phyloP scores from a whole-genome alignment of 345 rosid genomes.

The Lumnitzera racemosa region DNA sequence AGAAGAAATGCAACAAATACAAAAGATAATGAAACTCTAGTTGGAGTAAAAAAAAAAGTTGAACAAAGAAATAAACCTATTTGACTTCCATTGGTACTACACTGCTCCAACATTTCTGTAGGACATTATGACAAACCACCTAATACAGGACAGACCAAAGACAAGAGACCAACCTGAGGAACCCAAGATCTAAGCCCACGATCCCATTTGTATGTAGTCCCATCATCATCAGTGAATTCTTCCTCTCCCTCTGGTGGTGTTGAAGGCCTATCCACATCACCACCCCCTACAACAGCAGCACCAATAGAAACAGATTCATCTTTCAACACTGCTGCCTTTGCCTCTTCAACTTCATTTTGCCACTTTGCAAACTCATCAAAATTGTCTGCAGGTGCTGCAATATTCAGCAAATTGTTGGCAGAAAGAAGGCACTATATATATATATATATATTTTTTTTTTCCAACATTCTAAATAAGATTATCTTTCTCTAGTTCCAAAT shows the following conservation, averaged over 20 bases:
- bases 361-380: slow-evolving; percentile 86
- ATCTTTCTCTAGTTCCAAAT: background rate
- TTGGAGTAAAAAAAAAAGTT: too few relatives aligned
- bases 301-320: slow-evolving; percentile 32
- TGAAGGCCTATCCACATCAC: slow-evolving; percentile 28
- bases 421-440: background rate
- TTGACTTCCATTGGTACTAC: background rate
- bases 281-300: slow-evolving; percentile 19
- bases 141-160: background rate
- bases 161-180: slow-evolving; percentile 68
- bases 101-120: background rate
- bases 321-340: slow-evolving; percentile 52
- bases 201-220: slow-evolving; percentile 86
- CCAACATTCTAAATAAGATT: background rate
- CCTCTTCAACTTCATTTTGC: slow-evolving; percentile 73
- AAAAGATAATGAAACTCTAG: too few relatives aligned
- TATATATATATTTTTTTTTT: too few relatives aligned
- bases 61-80: too few relatives aligned
- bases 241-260: slow-evolving; percentile 88
- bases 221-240: slow-evolving; percentile 95
- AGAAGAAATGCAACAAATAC: too few relatives aligned
- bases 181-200: slow-evolving; percentile 67
- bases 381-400: slow-evolving; percentile 38
- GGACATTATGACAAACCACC: background rate
- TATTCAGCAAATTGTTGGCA: slow-evolving; percentile 9